Base-by-base conservation (phyloP, 169 alveolate species). In the Plasmodium vinckei region DNA sequence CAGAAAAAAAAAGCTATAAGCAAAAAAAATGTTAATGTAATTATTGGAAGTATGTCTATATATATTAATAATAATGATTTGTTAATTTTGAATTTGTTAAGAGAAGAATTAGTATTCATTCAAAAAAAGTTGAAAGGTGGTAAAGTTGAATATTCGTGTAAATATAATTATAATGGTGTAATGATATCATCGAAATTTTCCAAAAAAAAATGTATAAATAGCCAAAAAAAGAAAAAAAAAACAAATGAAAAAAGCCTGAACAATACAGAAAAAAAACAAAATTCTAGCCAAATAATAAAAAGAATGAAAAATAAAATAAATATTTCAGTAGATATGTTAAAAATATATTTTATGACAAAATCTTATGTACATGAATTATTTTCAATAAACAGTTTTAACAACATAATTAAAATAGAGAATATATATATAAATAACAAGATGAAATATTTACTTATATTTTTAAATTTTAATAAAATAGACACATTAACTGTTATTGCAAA, bases 111-210 rank as follows among this genome's bases (percentile, higher is more conserved):
- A 15, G n/a, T 63, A 42, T 5, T 17, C 7, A 5, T 56, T 0
- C 44, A 42, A 13, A 63, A 46, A 57, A 15, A 47, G 23, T 27
- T 23, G 10, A 67, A 57, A 23, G 27, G 51, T n/a, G 46, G 54
- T 42, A 77, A 64, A 44, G 71, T 33, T 33, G 42, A 61, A 7
- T 77, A 63, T 19, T 9, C 72, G 15, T 77, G 88, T 12, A 77
- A 46, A 19, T 77, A 77, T 57, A 77, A 53, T 10, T 64, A 77
- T 56, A 39, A 68, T 2, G 67, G 46, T 27, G 75, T 77, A 39
- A 33, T 64, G 9, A 77, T 77, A 12, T 77, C 88, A 5, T 77
- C 88, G 15, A 77, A 77, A 15, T 77, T 77, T 69, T 51, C 59
- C 9, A 51, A 51, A 15, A 51, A 15, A 3, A 15, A 1, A 39